Base-by-base conservation (phyloP, 2,329 filamentous ascomycete species). In the Aspergillus pseudotamarii region DNA sequence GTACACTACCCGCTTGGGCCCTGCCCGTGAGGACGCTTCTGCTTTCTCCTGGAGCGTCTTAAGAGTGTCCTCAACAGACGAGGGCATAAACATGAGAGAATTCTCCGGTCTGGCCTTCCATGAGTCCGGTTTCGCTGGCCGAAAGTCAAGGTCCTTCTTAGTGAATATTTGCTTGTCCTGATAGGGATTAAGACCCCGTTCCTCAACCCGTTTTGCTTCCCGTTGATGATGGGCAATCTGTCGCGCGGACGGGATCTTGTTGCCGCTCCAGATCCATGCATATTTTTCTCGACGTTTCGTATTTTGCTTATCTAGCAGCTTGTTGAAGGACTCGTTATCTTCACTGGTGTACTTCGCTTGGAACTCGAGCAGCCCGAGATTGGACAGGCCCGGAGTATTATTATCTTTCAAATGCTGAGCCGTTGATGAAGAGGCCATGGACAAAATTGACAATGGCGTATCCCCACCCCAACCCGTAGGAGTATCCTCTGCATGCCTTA, bases 251-350 rank as follows among this genome's bases (percentile, higher is more conserved):
- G 86, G 85, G 51, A 97, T 86, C 75, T 94, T 94, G 79, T 98
- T 97, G 32, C 89, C 91, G 11, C 88, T 86, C 88, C 93, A 96
- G 53, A 98, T 83, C 91, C 94, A 97, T 1, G 89, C 88, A 73
- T 97, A 91, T 71, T 94, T 96, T 72, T 94, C 90, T 0, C 91
- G 89, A 57, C 85, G 87, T 76, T 93, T 94, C 65, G 89, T 85
- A 73, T 97, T 99, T 73, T 97, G 93, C 72, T 89, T 91, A 79
- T 99, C 95, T 32, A 98, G 82, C 1, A 99, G 84, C 70, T 90
- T 91, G 78, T 97, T 96, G 81, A 99, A 98, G 70, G 92, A 96
- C 75, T 97, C 95, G 74, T 98, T 98, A 76, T 99, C 95, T 78
- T 99, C 95, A 73, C 93, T 97, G 1, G 94, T 99, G 79, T 97